Conservation (phyloP, 1,284 basidiomycete genomes). For the Naganishia albida region DNA sequence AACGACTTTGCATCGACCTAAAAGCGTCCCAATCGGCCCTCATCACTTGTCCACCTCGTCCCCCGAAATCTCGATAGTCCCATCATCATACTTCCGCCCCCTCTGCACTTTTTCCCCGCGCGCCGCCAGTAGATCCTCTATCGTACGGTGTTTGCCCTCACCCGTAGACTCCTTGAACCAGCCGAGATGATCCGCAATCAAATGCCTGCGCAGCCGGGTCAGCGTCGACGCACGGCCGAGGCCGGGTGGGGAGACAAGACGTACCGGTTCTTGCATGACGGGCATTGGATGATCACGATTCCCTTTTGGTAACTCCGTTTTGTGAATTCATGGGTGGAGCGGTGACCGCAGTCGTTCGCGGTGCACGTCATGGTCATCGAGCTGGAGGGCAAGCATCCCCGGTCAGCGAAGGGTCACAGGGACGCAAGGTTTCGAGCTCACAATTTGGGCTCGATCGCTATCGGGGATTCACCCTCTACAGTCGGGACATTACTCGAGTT, state of each 20-base stretch:
- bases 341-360: conserved; percentile 70
- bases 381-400: conserved; percentile 33
- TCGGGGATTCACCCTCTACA: neutral
- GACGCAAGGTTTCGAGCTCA: neutral
- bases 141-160: conserved; percentile 69
- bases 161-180: conserved; percentile 75
- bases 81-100: conserved; percentile 59
- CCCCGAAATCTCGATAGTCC: conserved; percentile 55
- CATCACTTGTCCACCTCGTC: conserved; percentile 26
- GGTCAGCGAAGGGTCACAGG: neutral
- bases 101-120: conserved; percentile 73
- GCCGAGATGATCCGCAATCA: conserved; percentile 87
- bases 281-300: conserved; percentile 89
- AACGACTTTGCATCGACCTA: neutral
- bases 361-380: conserved; percentile 88
- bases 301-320: conserved; percentile 81
- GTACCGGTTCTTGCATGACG: conserved; percentile 82
- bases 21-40: neutral
- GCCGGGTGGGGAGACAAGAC: conserved; percentile 42
- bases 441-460: conserved; percentile 29
- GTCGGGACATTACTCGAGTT: conserved; percentile 17
- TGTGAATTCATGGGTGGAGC: conserved; percentile 86
- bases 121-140: conserved; percentile 75
- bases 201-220: conserved; percentile 63
- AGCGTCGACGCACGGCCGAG: conserved; percentile 1